Percentiles rank a stretch among this genome's conserved stretches.
Conservation (phyloP, 2,329 filamentous ascomycete species). For the Shiraia sp. region DNA sequence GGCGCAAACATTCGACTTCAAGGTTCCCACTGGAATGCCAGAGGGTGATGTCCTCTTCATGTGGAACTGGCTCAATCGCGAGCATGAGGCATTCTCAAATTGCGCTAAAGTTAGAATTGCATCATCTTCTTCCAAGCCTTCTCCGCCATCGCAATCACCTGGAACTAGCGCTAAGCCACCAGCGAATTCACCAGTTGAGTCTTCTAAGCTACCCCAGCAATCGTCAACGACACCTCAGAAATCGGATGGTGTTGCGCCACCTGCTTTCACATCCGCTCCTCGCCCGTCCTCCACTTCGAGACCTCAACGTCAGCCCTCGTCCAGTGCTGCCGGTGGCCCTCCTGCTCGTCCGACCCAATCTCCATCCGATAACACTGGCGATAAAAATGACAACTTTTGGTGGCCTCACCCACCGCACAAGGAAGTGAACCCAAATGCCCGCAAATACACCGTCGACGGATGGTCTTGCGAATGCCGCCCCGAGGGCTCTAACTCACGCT, state of each 20-base stretch:
- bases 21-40: conserved; percentile 49
- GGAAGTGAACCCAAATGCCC: conserved; percentile 13
- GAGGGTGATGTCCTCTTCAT: conserved; percentile 50
- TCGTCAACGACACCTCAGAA: conserved; percentile 5
- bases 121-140: conserved; percentile 17
- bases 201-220: conserved; percentile 2
- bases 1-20: conserved; percentile 52
- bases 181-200: background rate
- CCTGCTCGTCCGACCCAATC: conserved; percentile 3
- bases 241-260: background rate
- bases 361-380: conserved; percentile 7
- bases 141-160: conserved; percentile 6
- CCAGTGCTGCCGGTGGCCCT: background rate
- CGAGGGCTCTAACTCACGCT: conserved; percentile 25
- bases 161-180: conserved; percentile 12
- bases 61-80: conserved; percentile 55
- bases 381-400: conserved; percentile 6
- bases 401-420: conserved; percentile 10
- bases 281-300: background rate
- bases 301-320: background rate
- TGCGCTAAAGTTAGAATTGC: conserved; percentile 52
- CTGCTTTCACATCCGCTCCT: conserved; percentile 3
- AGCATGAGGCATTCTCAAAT: conserved; percentile 52
- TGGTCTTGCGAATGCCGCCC: conserved; percentile 35
- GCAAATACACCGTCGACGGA: conserved; percentile 32